Percentiles rank a stretch among this genome's conserved stretches.
Conservation (phyloP, 352 stramenopile genomes). For the Achlya hypogyna region DNA sequence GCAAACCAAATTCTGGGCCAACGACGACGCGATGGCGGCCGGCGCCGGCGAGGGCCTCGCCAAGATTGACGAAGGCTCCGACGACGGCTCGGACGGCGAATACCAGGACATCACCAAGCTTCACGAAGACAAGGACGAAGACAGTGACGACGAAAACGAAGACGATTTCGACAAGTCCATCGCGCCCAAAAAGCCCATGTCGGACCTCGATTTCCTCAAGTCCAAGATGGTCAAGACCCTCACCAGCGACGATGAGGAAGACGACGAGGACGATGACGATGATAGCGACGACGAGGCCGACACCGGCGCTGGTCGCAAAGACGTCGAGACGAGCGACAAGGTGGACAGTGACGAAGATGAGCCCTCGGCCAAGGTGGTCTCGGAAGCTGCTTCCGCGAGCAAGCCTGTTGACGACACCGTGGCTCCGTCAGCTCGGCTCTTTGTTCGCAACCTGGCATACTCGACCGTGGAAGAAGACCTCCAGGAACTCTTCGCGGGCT, state of each 20-base stretch:
- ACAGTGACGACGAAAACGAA: slow-evolving; percentile 25
- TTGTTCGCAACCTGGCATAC: slow-evolving; percentile 97
- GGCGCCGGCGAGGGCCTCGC: slow-evolving; percentile 23
- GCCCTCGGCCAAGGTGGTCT: slow-evolving; percentile 8
- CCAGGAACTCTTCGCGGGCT: slow-evolving; percentile 80
- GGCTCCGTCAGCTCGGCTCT: slow-evolving; percentile 82
- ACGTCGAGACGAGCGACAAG: slow-evolving; percentile 18
- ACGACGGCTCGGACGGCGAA: slow-evolving; percentile 52
- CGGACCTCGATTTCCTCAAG: slow-evolving; percentile 90
- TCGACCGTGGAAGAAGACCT: slow-evolving; percentile 95
- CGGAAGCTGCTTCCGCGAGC: background rate
- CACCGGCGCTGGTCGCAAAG: slow-evolving; percentile 25
- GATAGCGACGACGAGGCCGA: slow-evolving; percentile 37
- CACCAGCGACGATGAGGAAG: slow-evolving; percentile 48
- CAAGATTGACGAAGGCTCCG: slow-evolving; percentile 28
- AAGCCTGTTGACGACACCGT: slow-evolving; percentile 19
- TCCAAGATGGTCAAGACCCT: slow-evolving; percentile 91
- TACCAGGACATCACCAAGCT: slow-evolving; percentile 63
- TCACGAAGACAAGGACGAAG: slow-evolving; percentile 27
- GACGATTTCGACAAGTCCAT: slow-evolving; percentile 23
- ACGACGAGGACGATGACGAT: slow-evolving; percentile 32
- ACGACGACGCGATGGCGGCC: slow-evolving; percentile 69
- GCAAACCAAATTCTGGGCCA: slow-evolving; percentile 87
- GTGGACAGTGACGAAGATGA: slow-evolving; percentile 30
- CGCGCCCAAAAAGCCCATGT: slow-evolving; percentile 32